Evolutionary conservation across 2,329 filamentous ascomycete species (phyloP), one percentile per base, ranked within the genome.

Genomic region (Pseudopithomyces chartarum): DNA sequence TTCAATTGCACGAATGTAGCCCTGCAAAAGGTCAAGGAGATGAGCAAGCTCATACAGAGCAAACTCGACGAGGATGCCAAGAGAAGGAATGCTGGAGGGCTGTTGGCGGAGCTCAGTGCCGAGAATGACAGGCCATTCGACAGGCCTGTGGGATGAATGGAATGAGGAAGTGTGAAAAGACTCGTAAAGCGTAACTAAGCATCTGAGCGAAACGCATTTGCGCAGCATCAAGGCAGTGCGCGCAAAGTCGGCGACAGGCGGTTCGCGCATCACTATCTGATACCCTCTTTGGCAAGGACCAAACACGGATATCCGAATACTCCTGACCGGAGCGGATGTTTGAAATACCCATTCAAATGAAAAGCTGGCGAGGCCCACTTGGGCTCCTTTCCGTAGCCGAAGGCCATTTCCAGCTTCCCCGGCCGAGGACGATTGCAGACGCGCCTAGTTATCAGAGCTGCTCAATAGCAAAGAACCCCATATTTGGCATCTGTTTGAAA

Each of bases 31-130:
- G 91, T 91, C 19, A 92, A 91, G 79, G 88, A 91, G 66, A 83
- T 97, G 64, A 90, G 90, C 60, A 84, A 85, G 19, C 79, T 92
- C 64, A 84, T 99, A 55, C 88, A 92, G 69, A 79, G 81, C 68
- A 89, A 84, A 66, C 79, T 99, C 62, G 87, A 87, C 23, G 87
- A 91, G 67, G 94, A 98, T 76, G 83, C 86, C 43, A 91, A 90
- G 79, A 84, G 85, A 78, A 87, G 89, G 72, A 87, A 96, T 73
- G 88, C 88, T 70, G 91, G 90, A 40, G 92, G 92, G 2, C 77
- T 94, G 58, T 84, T 92, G 78, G 88, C 89, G 36, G 91, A 96
- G 79, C 85, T 91, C 62, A 91, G 90, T 54, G 87, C 88, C 22
- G 91, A 96, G 70, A 98, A 98, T 76, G 91, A 90, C 67, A 87